Base-by-base conservation (phyloP, 2,329 filamentous ascomycete genomes). In the Rutstroemia sydowiana region DNA sequence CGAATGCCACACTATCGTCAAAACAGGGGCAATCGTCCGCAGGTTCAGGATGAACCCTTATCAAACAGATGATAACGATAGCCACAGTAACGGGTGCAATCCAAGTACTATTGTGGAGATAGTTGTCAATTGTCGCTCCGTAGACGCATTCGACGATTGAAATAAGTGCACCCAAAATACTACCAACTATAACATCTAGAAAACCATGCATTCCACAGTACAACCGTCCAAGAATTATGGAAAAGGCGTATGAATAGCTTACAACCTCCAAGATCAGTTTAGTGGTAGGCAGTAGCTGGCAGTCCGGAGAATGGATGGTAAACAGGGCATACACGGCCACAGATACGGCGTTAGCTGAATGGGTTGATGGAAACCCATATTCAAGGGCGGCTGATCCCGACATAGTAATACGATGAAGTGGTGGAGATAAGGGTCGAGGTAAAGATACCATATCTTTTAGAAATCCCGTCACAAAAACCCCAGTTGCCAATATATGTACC, bases 201-300 rank as follows among this genome's bases (percentile, higher is more conserved):
- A 97, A 95, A 10, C 93, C 93, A 70, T 98, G 93, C 93, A 98
- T 98, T 55, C 93, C 93, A 66, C 93, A 98, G 72, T 98, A 97
- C 32, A 98, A 75, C 18, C 93, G 83, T 5, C 93, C 93, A 56
- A 97, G 73, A 37, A 96, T 79, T 64, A 98, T 97, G 23, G 92
- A 96, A 11, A 81, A 71, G 31, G 88, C 88, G 66, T 97, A 98
- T 61, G 88, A 84, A 68, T 93, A 95, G 37, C 85, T 83, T 5
- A 88, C 68, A 5, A 70, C 68, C 65, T 93, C 86, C 23, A 95
- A 72, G 3, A 76, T 69, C 3, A 83, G 56, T 59, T 80, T 84
- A 1, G 79, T 75, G 16, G 77, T 71, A 2, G 80, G 71, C 30
- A 77, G 70, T 54, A 88, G 73, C 16, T 78, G 73, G 51, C 83